Conservation (phyloP, 805 yeast species). For the Teunomyces panamensis region DNA sequence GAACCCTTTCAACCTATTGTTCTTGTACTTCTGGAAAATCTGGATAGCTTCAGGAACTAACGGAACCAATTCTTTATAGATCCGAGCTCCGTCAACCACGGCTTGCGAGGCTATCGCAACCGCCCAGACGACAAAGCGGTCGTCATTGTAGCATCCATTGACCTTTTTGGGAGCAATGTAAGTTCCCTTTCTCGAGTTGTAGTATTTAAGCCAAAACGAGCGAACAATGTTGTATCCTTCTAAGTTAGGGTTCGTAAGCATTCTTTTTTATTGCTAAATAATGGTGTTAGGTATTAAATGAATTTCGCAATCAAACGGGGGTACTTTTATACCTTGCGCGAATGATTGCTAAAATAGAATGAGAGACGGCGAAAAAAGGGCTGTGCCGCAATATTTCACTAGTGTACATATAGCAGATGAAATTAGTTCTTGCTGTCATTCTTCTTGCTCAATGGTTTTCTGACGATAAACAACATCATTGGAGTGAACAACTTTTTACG, state of each 20-base stretch:
- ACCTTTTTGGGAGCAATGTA: slow-evolving; percentile 38
- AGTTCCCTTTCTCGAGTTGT: slow-evolving; percentile 34
- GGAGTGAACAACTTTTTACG: slow-evolving; percentile 88
- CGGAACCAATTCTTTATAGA: slow-evolving; percentile 50
- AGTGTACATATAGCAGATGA: background rate
- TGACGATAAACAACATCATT: slow-evolving; percentile 90
- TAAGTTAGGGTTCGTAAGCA: slow-evolving; percentile 29
- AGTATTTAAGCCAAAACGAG: slow-evolving; percentile 41
- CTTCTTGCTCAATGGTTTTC: slow-evolving; percentile 56
- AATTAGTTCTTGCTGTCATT: background rate
- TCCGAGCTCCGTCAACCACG: slow-evolving; percentile 59
- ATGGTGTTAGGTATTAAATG: background rate
- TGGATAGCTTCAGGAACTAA: slow-evolving; percentile 51
- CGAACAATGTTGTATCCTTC: slow-evolving; percentile 35
- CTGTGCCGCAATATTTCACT: background rate
- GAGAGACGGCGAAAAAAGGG: background rate
- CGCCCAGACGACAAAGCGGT: slow-evolving; percentile 65
- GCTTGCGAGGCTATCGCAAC: slow-evolving; percentile 66
- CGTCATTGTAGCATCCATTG: slow-evolving; percentile 47
- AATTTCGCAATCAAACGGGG: background rate
- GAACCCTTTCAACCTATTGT: slow-evolving; percentile 51
- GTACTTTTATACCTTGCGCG: background rate
- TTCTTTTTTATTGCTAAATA: background rate
- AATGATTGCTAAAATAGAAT: background rate
- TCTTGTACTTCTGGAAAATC: slow-evolving; percentile 51